Conservation (phyloP, 2,329 filamentous ascomycete genomes). For the Aspergillus glaucus region DNA sequence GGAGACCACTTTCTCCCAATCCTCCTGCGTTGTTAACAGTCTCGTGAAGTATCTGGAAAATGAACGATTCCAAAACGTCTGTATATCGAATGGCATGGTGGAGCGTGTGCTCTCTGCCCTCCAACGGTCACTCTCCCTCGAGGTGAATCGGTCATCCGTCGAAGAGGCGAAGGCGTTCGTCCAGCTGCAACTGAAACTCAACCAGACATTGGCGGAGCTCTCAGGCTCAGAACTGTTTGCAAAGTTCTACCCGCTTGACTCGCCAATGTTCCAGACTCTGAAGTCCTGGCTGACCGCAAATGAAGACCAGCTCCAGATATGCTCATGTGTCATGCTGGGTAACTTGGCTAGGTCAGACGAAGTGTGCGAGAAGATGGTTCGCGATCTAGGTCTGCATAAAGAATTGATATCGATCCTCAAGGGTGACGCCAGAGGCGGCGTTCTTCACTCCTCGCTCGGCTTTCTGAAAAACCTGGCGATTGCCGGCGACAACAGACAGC, state of each 20-base stretch:
- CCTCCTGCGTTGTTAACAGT: slow-evolving; percentile 25
- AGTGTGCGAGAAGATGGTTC: slow-evolving; percentile 37
- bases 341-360: slow-evolving; percentile 42
- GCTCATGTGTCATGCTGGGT: slow-evolving; percentile 43
- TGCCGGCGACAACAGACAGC: slow-evolving; percentile 34
- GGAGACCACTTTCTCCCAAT: slow-evolving; percentile 23
- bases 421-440: slow-evolving; percentile 31
- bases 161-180: slow-evolving; percentile 31
- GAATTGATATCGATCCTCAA: slow-evolving; percentile 36
- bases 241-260: slow-evolving; percentile 33
- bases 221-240: slow-evolving; percentile 34
- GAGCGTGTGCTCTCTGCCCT: slow-evolving; percentile 28
- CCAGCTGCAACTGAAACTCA: slow-evolving; percentile 33
- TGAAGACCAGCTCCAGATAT: slow-evolving; percentile 41
- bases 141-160: slow-evolving; percentile 17
- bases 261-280: slow-evolving; percentile 29
- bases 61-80: slow-evolving; percentile 33
- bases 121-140: slow-evolving; percentile 22
- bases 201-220: slow-evolving; percentile 36
- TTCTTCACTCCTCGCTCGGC: slow-evolving; percentile 40
- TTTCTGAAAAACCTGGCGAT: slow-evolving; percentile 46
- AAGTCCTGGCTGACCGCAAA: slow-evolving; percentile 33
- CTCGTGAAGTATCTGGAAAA: slow-evolving; percentile 31
- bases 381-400: slow-evolving; percentile 33
- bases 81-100: slow-evolving; percentile 28